A percentile compares a stretch with the other conserved stretches of the same genome.
These are phyloP conservation scores for Phaeophleospora eucalypticola DNA, from an alignment of 2,329 filamentous ascomycete species.

Conservation along the genomic window DNA sequence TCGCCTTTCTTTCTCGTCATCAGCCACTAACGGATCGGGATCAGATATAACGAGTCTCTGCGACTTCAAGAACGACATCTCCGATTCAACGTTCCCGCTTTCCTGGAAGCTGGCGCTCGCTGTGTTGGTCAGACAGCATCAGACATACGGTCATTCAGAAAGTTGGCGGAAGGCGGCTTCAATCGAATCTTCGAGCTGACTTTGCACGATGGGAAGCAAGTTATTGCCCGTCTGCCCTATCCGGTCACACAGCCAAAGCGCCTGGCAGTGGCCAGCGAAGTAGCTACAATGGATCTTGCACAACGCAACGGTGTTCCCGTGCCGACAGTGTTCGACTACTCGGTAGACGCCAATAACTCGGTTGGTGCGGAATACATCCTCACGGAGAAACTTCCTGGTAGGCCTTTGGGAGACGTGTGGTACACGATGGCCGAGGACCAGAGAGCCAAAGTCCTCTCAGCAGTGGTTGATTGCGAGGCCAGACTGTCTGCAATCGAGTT, in stretches of 20 bases:
- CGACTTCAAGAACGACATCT: constrained; percentile 16
- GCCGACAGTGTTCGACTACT: constrained; percentile 21
- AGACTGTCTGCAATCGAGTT: constrained; percentile 28
- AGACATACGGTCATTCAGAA: constrained; percentile 15
- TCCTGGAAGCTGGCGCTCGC: constrained; percentile 9
- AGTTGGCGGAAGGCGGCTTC: constrained; percentile 26
- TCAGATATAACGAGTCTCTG: constrained; percentile 19
- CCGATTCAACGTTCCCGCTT: constrained; percentile 13
- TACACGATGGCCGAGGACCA: constrained; percentile 21
- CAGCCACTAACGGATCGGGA: no score
- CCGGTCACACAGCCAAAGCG: constrained; percentile 16
- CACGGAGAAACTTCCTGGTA: constrained; percentile 21
- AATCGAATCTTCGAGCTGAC: constrained; percentile 22
- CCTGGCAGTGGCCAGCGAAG: constrained; percentile 25
- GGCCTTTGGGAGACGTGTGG: constrained; percentile 22
- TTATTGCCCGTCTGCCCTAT: constrained; percentile 27
- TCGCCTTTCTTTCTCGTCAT: background rate
- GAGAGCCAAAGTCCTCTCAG: constrained; percentile 18
- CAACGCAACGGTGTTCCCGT: constrained; percentile 18
- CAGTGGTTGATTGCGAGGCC: constrained; percentile 30
- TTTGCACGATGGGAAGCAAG: constrained; percentile 22
- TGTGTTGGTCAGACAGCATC: constrained; percentile 1
- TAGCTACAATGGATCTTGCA: constrained; percentile 27
- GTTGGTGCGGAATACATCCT: constrained; percentile 26
- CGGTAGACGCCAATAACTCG: constrained; percentile 8